Base-by-base conservation (phyloP, 2,329 filamentous ascomycete genomes). In the Penicillium sp. region DNA sequence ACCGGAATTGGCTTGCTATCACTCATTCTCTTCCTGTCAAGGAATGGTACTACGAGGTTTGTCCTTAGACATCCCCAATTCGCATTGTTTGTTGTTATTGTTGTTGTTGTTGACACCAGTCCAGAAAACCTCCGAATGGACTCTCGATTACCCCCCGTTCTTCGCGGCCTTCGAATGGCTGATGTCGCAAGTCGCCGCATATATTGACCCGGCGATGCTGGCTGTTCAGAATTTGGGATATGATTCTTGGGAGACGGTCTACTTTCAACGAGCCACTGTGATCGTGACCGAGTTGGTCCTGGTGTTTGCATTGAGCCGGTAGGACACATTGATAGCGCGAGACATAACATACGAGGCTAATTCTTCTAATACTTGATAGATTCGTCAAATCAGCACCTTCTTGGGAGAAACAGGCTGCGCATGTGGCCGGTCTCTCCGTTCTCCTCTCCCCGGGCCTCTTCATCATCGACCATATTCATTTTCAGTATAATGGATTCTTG, bases 381-480 rank as follows among this genome's bases (percentile, higher is more conserved):
- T 95, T 88, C 67, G 82, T 96, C 63, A 85, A 90, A 64, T 87
- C 88, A 2, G 83, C 87, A 2, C 83, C 86, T 34, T 71, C 80
- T 13, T 69, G 74, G 7, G 83, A 84, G n/a, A 91, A 86, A 67
- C 85, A 85, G 37, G 85, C 90, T 41, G 88, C 91, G 9, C 91
- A 97, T 67, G 90, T 89, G 20, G 90, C 89, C 40, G 91, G 92
- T 20, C 80, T 97, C 49, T 97, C 93, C 1, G 86, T 99, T 52
- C 78, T 97, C 3, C 83, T 97, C 10, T 97, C 92, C 0, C 94
- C 94, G 0, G 94, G 93, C 2, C 83, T 99, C 29, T 80, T 99
- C 54, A 95, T 99, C 69, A 97, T 99, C 71, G 94, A 99, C 68
- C 94, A 99, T 71, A 93, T 97, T 59, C 92, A 97, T 72, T 99